Percentiles rank a stretch among this genome's conserved stretches.
Conservation (phyloP, 768 basidiomycete genomes). For the Tulasnella sp. region DNA sequence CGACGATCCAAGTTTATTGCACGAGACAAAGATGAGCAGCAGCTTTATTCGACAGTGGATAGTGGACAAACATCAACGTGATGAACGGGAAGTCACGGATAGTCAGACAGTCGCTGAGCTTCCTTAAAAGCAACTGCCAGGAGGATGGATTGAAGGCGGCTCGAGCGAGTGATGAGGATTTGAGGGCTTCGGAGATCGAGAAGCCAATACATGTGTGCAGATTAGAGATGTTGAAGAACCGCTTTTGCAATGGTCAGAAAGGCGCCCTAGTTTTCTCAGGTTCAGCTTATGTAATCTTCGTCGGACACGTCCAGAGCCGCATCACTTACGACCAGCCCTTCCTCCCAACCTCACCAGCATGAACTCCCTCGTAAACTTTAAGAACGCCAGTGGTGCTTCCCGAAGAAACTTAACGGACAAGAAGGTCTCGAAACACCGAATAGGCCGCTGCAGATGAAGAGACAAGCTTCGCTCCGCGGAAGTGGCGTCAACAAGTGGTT, state of each 20-base stretch:
- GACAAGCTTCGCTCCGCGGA: neutral
- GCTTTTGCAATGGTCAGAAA: no score
- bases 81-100: neutral
- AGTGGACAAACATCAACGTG: slow-evolving; percentile 18
- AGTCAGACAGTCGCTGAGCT: neutral
- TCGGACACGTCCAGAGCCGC: slow-evolving; percentile 9
- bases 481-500: neutral
- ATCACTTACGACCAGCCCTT: neutral
- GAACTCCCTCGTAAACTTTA: slow-evolving; percentile 17
- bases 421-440: neutral
- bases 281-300: neutral
- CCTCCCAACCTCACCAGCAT: slow-evolving; percentile 9
- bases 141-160: neutral
- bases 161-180: neutral
- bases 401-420: neutral
- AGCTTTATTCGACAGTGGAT: slow-evolving; percentile 90
- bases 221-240: neutral
- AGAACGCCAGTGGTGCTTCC: slow-evolving; percentile 4
- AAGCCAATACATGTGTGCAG: no score
- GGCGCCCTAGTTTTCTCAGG: neutral
- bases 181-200: no score
- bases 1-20: slow-evolving; percentile 56
- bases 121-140: neutral
- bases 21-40: slow-evolving; percentile 85
- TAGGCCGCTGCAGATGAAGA: neutral